These are phyloP conservation scores for Reutealis trisperma DNA, from an alignment of 345 rosid species.

Conservation along the genomic window DNA sequence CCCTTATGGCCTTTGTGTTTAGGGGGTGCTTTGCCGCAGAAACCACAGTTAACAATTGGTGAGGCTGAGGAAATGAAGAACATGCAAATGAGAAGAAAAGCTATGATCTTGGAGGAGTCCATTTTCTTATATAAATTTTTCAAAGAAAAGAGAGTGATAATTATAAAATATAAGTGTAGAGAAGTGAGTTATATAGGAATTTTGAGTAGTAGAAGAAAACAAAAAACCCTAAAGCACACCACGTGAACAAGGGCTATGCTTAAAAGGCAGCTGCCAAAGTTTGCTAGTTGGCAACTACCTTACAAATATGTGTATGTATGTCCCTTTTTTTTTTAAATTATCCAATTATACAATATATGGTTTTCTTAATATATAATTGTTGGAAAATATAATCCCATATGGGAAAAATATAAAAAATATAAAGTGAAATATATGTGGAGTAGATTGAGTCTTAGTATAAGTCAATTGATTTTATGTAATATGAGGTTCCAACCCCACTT, in stretches of 20 bases:
- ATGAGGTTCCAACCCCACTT: too few relatives aligned
- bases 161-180: slow-evolving; percentile 20
- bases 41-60: slow-evolving; percentile 57
- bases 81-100: slow-evolving; percentile 57
- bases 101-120: slow-evolving; percentile 55
- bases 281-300: slow-evolving; percentile 65
- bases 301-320: background rate
- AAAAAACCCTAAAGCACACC: slow-evolving; percentile 43
- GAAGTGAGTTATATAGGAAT: slow-evolving; percentile 41
- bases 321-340: too few relatives aligned
- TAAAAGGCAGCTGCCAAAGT: slow-evolving; percentile 60
- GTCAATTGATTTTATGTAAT: too few relatives aligned
- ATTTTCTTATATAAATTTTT: slow-evolving; percentile 22
- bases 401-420: too few relatives aligned
- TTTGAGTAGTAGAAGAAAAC: slow-evolving; percentile 20
- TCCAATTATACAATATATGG: too few relatives aligned
- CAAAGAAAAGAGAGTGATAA: slow-evolving; percentile 2
- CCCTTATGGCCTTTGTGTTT: slow-evolving; percentile 37
- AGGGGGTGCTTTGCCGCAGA: slow-evolving; percentile 44
- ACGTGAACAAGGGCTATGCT: slow-evolving; percentile 65
- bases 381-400: too few relatives aligned
- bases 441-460: too few relatives aligned
- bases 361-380: too few relatives aligned
- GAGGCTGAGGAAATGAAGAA: slow-evolving; percentile 54
- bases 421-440: too few relatives aligned